A percentile compares a stretch with the other conserved stretches of the same genome.
Evolutionary conservation across 192 early-diverging fungal species (phyloP).

Genomic region (Backusella tuberculispora): DNA sequence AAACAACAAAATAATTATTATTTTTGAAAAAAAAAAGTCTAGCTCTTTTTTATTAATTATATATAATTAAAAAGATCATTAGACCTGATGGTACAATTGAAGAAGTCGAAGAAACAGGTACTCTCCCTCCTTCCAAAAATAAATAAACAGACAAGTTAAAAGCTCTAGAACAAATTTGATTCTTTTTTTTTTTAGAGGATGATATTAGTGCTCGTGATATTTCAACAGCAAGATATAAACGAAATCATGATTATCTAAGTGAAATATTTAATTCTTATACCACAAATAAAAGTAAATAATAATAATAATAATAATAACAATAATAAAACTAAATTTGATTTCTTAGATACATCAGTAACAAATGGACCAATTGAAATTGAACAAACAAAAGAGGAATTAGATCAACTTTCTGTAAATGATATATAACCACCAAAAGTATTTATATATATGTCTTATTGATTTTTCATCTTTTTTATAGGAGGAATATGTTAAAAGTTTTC

Average conservation of each 20-base stretch:
- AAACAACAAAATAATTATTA: not conserved
- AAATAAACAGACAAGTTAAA: not conserved
- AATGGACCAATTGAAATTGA: slow-evolving; percentile 26
- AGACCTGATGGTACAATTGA: not conserved
- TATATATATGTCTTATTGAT: not conserved
- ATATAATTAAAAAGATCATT: not conserved
- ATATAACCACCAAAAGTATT: not conserved
- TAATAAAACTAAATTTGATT: not conserved
- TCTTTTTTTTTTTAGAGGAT: slow-evolving; percentile 29
- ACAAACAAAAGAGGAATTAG: slow-evolving; percentile 32
- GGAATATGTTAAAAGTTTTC: slow-evolving; percentile 33
- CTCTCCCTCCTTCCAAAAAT: slow-evolving; percentile 54
- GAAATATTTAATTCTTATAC: slow-evolving; percentile 61
- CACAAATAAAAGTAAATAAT: slow-evolving; percentile 39
- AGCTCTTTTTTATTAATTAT: too few species aligned
- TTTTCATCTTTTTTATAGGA: slow-evolving; percentile 32
- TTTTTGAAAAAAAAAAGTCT: slow-evolving; percentile 6
- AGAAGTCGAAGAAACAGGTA: slow-evolving; percentile 52
- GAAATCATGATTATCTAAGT: slow-evolving; percentile 66
- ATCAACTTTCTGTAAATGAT: slow-evolving; percentile 20
- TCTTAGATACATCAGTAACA: not conserved
- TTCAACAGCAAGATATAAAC: slow-evolving; percentile 61
- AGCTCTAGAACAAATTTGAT: slow-evolving; percentile 48
- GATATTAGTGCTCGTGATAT: slow-evolving; percentile 58
- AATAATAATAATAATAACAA: not conserved